Evolutionary conservation across 2,329 filamentous ascomycete genomes (phyloP).

Genomic region (Aureobasidium sp.): DNA sequence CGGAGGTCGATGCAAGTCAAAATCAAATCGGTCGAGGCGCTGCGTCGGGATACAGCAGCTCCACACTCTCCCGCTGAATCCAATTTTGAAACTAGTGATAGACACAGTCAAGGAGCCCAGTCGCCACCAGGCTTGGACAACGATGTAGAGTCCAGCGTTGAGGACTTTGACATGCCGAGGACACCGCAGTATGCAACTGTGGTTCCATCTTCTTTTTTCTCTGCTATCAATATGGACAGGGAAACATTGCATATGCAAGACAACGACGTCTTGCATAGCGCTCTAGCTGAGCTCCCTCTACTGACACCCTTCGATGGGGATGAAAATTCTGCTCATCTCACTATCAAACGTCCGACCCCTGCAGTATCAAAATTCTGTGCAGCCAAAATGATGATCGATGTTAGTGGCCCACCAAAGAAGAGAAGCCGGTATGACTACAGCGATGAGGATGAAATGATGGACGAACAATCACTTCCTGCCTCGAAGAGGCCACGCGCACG

Average conservation of each 20-base stretch:
- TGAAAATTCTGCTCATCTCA: conserved; percentile 40
- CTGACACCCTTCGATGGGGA: conserved; percentile 57
- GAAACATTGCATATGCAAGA: conserved; percentile 14
- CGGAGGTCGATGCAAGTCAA: conserved; percentile 63
- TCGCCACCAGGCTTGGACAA: conserved; percentile 14
- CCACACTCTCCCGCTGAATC: conserved; percentile 22
- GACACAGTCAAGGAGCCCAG: conserved; percentile 5
- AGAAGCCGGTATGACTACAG: conserved; percentile 75
- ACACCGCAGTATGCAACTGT: conserved; percentile 17
- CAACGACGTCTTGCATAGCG: conserved; percentile 35
- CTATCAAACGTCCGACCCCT: conserved; percentile 49
- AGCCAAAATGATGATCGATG: conserved; percentile 65
- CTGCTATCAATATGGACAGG: conserved; percentile 16
- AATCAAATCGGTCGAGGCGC: conserved; percentile 33
- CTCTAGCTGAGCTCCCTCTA: conserved; percentile 74
- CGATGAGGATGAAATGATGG: conserved; percentile 15
- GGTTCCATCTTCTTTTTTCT: conserved; percentile 16
- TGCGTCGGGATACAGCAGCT: conserved; percentile 17
- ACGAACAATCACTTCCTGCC: neutral
- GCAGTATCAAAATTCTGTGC: conserved; percentile 82
- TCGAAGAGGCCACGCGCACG: conserved; percentile 22
- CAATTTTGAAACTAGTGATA: conserved; percentile 11
- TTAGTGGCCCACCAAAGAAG: conserved; percentile 61
- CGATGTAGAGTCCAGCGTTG: conserved; percentile 9
- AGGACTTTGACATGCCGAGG: conserved; percentile 13